A percentile compares a stretch with the other conserved stretches of the same genome.
Conservation (phyloP, 179 eudicot genomes). For the Silene coronaria region DNA sequence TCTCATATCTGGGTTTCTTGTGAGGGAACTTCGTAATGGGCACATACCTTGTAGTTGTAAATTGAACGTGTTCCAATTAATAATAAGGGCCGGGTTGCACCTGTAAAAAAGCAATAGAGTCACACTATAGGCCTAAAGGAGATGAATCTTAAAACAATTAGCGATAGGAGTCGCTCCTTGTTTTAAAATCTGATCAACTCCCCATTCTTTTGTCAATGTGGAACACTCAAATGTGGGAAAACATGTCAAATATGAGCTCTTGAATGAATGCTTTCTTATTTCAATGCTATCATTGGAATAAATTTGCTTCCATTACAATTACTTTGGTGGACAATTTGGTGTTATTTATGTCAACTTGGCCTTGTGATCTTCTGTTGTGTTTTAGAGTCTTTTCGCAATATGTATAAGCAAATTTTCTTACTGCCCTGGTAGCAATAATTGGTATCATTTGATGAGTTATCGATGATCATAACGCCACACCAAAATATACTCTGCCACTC, state of each 20-base stretch:
- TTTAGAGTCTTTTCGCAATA: not conserved
- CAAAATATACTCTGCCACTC: no score
- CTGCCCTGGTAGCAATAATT: no score
- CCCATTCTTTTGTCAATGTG: not conserved
- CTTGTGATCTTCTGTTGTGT: not conserved
- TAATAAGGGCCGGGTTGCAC: no score
- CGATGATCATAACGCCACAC: no score
- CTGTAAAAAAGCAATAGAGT: no score
- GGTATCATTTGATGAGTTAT: no score
- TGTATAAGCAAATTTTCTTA: not conserved
- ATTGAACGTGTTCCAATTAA: not conserved
- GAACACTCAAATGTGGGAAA: not conserved
- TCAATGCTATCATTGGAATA: not conserved
- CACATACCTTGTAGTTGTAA: not conserved
- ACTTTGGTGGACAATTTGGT: not conserved
- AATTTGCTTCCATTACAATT: not conserved
- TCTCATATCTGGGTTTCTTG: not conserved
- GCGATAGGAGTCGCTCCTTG: no score
- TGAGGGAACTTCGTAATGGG: not conserved
- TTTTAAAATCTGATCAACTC: no score
- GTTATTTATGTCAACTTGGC: not conserved
- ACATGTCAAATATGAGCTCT: not conserved
- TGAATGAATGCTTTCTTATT: not conserved
- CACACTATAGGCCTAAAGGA: no score
- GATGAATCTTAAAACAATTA: no score